phyloP scores from a whole-genome alignment of 1,284 basidiomycete species.

The Irpex rosettiformis region DNA sequence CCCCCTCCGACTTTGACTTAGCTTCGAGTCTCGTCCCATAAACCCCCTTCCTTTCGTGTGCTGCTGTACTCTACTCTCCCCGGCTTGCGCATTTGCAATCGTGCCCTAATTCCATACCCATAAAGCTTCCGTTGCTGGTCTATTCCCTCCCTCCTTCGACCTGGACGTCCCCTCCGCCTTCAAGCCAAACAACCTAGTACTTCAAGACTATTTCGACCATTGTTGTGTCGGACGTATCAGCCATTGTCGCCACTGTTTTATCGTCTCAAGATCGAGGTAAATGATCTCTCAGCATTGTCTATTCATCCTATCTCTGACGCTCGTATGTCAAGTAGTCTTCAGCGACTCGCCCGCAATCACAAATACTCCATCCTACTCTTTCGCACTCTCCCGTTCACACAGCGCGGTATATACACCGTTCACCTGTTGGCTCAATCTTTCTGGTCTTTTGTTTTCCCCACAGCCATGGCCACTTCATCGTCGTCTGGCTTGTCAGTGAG shows the following conservation, averaged over 20 bases:
- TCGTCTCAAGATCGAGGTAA: background rate
- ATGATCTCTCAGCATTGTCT: background rate
- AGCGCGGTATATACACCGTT: background rate
- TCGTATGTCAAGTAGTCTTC: background rate
- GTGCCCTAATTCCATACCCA: background rate
- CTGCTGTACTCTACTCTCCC: background rate
- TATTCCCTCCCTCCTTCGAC: background rate
- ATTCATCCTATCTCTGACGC: background rate
- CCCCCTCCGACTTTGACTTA: background rate
- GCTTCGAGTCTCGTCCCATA: background rate
- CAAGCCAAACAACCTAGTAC: background rate
- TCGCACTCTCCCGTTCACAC: background rate
- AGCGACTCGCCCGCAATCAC: conserved; percentile 1
- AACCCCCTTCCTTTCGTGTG: background rate
- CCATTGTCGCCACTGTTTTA: too few relatives aligned
- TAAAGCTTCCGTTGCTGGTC: background rate
- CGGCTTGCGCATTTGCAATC: background rate
- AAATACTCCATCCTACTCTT: background rate
- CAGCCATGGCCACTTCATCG: conserved; percentile 21
- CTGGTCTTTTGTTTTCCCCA: background rate
- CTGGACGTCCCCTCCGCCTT: background rate
- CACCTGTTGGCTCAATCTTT: background rate
- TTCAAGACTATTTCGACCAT: background rate
- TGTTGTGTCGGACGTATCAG: too few relatives aligned
- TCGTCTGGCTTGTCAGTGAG: conserved; percentile 19